Conservation (phyloP, 768 basidiomycete genomes). For the Trametopsis cervina region DNA sequence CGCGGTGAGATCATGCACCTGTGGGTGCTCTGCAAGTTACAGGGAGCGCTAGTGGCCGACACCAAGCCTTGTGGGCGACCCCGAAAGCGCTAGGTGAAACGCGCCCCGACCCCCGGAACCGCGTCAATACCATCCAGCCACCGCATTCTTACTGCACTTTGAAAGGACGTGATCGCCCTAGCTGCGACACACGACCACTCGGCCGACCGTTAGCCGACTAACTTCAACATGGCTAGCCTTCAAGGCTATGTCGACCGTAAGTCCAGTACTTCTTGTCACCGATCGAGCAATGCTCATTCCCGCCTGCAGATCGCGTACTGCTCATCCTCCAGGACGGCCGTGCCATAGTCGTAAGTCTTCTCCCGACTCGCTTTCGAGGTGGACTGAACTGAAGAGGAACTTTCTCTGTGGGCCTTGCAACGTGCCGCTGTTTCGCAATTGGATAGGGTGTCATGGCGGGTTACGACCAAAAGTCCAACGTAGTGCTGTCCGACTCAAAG, state of each 20-base stretch:
- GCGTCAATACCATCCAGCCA: no score
- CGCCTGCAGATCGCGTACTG: constrained; percentile 68
- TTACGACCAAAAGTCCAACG: constrained; percentile 92
- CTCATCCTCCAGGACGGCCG: constrained; percentile 96
- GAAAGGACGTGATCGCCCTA: no score
- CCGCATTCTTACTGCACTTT: no score
- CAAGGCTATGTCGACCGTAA: constrained; percentile 87
- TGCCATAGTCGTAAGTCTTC: constrained; percentile 75
- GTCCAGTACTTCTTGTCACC: constrained; percentile 18
- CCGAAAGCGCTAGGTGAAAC: no score
- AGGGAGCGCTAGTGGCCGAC: no score
- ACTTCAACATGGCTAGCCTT: constrained; percentile 67
- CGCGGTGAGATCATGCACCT: no score
- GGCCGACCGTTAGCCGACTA: not conserved
- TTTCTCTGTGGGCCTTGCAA: not conserved
- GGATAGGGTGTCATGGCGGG: constrained; percentile 82
- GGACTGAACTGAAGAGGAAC: constrained; percentile 1
- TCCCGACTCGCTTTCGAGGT: not conserved
- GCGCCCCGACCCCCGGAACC: no score
- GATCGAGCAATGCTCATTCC: not conserved
- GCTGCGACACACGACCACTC: not conserved
- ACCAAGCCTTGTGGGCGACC: no score
- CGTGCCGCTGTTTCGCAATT: not conserved
- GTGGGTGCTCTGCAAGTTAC: no score
- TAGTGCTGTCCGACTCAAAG: constrained; percentile 89